Evolutionary conservation across 768 basidiomycete species (phyloP).

Genomic region (Kwoniella botswanensis): DNA sequence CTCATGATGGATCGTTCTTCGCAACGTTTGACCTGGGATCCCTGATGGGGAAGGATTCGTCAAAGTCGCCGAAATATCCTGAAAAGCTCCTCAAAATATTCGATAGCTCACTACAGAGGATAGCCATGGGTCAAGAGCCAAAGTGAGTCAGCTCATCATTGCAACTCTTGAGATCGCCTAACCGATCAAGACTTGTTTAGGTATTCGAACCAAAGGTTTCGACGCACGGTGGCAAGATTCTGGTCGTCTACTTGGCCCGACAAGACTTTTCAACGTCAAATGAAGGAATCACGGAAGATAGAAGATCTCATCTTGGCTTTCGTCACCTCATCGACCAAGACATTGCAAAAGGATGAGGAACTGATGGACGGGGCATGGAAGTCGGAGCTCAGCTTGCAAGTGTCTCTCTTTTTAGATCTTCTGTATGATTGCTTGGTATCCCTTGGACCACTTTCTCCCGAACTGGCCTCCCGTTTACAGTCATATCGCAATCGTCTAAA

Average conservation of each 20-base stretch:
- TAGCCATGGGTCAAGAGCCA: slow-evolving; percentile 90
- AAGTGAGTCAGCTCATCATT: slow-evolving; percentile 65
- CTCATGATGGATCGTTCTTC: slow-evolving; percentile 38
- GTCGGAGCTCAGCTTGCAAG: slow-evolving; percentile 86
- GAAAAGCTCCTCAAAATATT: slow-evolving; percentile 90
- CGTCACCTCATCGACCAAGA: slow-evolving; percentile 83
- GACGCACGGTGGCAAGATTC: slow-evolving; percentile 89
- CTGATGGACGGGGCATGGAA: slow-evolving; percentile 90
- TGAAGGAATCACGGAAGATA: slow-evolving; percentile 95
- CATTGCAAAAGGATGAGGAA: slow-evolving; percentile 86
- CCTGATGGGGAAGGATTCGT: slow-evolving; percentile 37
- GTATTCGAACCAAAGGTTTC: slow-evolving; percentile 85
- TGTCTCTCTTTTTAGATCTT: slow-evolving; percentile 83
- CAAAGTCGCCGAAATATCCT: slow-evolving; percentile 86
- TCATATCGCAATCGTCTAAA: slow-evolving; percentile 74
- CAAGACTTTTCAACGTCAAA: slow-evolving; percentile 80
- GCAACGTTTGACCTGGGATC: slow-evolving; percentile 37
- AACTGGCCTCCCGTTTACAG: slow-evolving; percentile 80
- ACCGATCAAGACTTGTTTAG: slow-evolving; percentile 59
- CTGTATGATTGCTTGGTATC: slow-evolving; percentile 76
- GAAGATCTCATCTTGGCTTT: slow-evolving; percentile 97
- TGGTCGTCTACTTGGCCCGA: slow-evolving; percentile 81
- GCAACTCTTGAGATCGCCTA: background rate
- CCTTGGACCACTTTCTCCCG: slow-evolving; percentile 78
- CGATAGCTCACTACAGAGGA: slow-evolving; percentile 84